A percentile compares a stretch with the other conserved stretches of the same genome.
phyloP scores from a whole-genome alignment of 225 moss, liverwort and hornwort species.

The Polytrichum commune region DNA sequence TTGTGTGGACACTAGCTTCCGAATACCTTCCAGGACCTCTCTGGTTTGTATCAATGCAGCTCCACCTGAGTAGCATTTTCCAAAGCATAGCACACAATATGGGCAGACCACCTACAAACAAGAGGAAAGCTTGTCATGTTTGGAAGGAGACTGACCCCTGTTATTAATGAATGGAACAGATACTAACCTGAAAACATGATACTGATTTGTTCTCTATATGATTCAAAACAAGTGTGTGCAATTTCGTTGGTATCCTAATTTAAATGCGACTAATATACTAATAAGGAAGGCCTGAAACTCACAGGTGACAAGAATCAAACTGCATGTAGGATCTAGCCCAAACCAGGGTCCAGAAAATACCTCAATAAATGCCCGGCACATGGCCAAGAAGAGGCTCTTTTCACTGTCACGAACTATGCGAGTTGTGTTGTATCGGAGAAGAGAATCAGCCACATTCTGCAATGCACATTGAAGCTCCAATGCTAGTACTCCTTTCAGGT shows the following conservation, averaged over 20 bases:
- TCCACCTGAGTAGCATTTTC: slow-evolving; percentile 83
- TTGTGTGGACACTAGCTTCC: slow-evolving; percentile 67
- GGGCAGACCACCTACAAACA: slow-evolving; percentile 81
- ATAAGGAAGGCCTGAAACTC: background rate
- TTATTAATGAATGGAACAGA: background rate
- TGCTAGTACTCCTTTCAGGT: slow-evolving; percentile 72
- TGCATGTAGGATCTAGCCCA: background rate
- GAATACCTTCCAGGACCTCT: slow-evolving; percentile 75
- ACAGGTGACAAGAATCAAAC: background rate
- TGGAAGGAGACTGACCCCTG: background rate
- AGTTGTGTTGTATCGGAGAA: slow-evolving; percentile 89
- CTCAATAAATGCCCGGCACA: slow-evolving; percentile 97
- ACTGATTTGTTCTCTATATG: too few species aligned
- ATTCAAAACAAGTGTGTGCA: too few species aligned
- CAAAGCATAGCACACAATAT: slow-evolving; percentile 83
- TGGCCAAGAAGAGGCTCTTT: slow-evolving; percentile 74
- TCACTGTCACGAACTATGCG: slow-evolving; percentile 88
- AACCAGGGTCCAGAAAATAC: slow-evolving; percentile 26
- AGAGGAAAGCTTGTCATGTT: background rate
- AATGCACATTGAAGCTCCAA: slow-evolving; percentile 76
- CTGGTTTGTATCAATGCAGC: slow-evolving; percentile 76
- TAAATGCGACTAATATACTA: background rate
- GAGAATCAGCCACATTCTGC: slow-evolving; percentile 80
- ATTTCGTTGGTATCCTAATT: background rate
- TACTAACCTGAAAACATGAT: too few species aligned